Evolutionary conservation across 345 rosid genomes (phyloP).

Genomic region (Populus tremula): DNA sequence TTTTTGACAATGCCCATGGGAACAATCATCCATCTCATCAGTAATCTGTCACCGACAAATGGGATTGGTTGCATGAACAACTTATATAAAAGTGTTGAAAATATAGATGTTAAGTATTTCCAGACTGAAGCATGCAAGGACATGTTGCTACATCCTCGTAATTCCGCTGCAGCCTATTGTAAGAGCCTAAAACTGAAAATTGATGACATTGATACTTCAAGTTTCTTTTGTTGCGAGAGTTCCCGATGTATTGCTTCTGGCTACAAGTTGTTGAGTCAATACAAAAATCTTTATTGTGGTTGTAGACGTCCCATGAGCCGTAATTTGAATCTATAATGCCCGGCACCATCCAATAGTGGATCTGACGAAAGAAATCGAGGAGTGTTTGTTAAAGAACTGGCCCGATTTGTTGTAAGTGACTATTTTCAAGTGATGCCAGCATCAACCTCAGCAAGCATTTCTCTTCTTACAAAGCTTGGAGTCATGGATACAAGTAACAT

Average conservation of each 20-base stretch:
- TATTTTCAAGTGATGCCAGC: conserved; percentile 16
- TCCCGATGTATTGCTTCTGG: fast-evolving
- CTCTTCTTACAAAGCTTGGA: conserved; percentile 15
- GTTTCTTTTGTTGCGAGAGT: not conserved
- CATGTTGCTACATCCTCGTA: conserved; percentile 22
- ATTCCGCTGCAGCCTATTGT: conserved; percentile 7
- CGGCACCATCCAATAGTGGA: not conserved
- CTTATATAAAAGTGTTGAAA: conserved; percentile 9
- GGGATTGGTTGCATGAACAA: conserved; percentile 15
- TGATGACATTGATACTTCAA: not conserved
- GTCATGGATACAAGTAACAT: conserved; percentile 1
- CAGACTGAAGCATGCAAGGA: conserved; percentile 6
- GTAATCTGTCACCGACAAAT: not conserved
- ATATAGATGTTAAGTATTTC: not conserved
- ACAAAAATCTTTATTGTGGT: not conserved
- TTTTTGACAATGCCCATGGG: conserved; percentile 31
- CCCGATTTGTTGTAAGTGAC: conserved; percentile 4
- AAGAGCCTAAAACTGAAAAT: conserved; percentile 17
- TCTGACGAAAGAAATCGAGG: not conserved
- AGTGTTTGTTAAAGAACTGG: conserved; percentile 19
- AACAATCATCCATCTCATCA: conserved; percentile 6
- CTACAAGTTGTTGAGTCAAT: conserved; percentile 1
- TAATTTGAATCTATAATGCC: not conserved
- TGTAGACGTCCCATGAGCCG: not conserved
- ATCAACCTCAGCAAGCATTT: conserved; percentile 1